Conservation (phyloP, 2,329 filamentous ascomycete genomes). For the Fusarium anguioides region DNA sequence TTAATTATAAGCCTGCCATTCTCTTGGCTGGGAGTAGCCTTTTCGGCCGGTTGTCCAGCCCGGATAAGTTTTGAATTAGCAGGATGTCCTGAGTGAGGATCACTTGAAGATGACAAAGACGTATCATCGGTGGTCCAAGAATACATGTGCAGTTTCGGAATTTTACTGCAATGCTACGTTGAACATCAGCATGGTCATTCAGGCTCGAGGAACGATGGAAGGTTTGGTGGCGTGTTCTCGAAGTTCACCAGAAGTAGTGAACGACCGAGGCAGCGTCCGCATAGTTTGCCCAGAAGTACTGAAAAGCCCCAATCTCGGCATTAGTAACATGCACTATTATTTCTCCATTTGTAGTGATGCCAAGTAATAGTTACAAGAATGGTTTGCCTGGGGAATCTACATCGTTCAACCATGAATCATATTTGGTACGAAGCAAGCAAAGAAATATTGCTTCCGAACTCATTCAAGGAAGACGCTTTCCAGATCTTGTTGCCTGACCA, state of each 20-base stretch:
- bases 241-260: not conserved
- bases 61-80: not conserved
- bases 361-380: not conserved
- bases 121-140: not conserved
- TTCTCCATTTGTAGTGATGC: not conserved
- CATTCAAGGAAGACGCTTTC: conserved; percentile 65
- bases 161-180: not conserved
- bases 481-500: conserved; percentile 71
- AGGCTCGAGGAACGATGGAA: not conserved
- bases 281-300: not conserved
- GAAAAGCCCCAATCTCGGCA: not conserved
- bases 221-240: not conserved
- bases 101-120: not conserved
- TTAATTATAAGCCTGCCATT: not conserved
- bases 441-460: not conserved
- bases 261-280: not conserved
- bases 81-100: not conserved
- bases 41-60: not conserved
- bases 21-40: not conserved
- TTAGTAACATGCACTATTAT: not conserved
- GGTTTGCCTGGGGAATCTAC: not conserved
- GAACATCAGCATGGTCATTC: not conserved
- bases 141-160: not conserved
- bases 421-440: not conserved
- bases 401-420: not conserved